These are phyloP conservation scores for Tricholoma flavovirens DNA, from an alignment of 768 basidiomycete genomes.

Conservation along the genomic window DNA sequence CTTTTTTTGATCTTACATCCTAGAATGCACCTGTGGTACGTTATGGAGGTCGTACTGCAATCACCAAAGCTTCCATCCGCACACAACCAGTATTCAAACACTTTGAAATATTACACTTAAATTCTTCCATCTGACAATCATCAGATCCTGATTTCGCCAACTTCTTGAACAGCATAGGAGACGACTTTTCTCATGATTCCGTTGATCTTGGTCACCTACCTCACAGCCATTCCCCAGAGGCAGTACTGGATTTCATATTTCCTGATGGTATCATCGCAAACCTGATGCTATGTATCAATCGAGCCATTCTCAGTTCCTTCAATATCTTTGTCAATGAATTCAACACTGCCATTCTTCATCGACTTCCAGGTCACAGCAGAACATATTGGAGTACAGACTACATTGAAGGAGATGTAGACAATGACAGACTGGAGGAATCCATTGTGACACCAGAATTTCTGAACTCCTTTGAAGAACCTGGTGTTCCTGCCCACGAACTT, in stretches of 20 bases:
- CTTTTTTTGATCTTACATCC: no score
- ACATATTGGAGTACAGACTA: background rate
- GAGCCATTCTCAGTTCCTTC: background rate
- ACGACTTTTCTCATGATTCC: background rate
- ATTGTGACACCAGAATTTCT: background rate
- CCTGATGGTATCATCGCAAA: background rate
- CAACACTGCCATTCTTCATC: background rate
- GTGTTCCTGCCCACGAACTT: conserved; percentile 9
- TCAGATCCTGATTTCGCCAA: background rate
- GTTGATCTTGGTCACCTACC: background rate
- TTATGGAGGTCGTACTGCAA: background rate
- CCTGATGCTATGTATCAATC: background rate
- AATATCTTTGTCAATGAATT: background rate
- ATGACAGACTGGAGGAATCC: background rate
- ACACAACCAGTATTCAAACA: background rate
- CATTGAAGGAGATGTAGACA: background rate
- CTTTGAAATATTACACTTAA: no score
- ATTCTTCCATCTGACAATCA: background rate
- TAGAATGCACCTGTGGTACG: background rate
- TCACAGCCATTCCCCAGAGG: background rate
- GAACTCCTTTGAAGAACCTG: background rate
- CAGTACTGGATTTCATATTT: background rate
- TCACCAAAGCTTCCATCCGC: background rate
- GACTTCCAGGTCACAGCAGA: background rate
- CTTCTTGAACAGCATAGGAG: background rate